Conservation (phyloP, 75 land plant genomes). For the Chamaecyparis obtusa region DNA sequence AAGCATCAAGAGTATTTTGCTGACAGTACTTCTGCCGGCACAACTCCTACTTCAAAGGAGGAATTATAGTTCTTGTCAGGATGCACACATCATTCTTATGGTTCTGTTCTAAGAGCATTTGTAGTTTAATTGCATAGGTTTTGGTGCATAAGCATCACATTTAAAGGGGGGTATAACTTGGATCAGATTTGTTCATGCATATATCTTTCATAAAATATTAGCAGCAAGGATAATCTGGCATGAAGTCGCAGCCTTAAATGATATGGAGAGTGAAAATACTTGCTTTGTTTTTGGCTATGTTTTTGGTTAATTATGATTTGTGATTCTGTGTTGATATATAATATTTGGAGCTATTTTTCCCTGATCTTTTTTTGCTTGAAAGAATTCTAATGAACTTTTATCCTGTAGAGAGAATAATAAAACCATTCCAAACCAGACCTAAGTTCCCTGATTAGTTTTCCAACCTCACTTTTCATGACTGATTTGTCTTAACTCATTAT, state of each 20-base stretch:
- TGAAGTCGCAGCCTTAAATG: background rate
- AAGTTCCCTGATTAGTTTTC: background rate
- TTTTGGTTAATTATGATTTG: background rate
- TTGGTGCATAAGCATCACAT: conserved; percentile 1
- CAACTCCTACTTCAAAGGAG: conserved; percentile 51
- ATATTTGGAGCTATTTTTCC: background rate
- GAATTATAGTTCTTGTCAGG: conserved; percentile 14
- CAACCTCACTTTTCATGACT: background rate
- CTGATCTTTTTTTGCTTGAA: background rate
- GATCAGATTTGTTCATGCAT: background rate
- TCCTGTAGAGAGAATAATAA: background rate
- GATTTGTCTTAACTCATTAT: background rate
- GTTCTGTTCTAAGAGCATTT: background rate
- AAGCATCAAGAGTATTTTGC: conserved; percentile 88
- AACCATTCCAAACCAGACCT: background rate
- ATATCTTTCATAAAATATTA: background rate
- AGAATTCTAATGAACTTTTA: background rate
- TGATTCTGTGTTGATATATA: background rate
- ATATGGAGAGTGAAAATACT: background rate
- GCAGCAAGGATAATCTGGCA: background rate
- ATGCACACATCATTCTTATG: background rate
- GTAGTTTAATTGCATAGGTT: background rate
- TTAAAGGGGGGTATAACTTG: background rate
- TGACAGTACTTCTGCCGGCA: conserved; percentile 66
- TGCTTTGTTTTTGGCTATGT: background rate